phyloP scores from a whole-genome alignment of 2,329 filamentous ascomycete species.

The Uncinocarpus reesii region DNA sequence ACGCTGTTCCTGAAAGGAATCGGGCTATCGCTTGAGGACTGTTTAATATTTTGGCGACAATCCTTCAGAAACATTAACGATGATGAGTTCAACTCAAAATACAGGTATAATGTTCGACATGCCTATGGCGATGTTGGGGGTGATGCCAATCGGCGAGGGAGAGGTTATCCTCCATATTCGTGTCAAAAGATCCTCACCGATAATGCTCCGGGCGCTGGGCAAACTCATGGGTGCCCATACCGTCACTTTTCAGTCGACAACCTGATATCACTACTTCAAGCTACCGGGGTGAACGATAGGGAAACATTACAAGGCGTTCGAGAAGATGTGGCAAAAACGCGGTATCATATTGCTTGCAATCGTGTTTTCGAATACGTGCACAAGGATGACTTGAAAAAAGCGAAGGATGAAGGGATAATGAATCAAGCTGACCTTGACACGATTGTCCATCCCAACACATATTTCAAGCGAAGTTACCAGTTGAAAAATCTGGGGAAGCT shows the following conservation, averaged over 20 bases:
- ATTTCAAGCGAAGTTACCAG: constrained; percentile 89
- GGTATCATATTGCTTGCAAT: constrained; percentile 94
- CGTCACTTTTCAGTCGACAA: constrained; percentile 86
- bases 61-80: constrained; percentile 80
- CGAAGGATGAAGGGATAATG: constrained; percentile 64
- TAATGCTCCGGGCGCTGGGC: constrained; percentile 72
- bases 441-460: constrained; percentile 94
- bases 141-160: constrained; percentile 73
- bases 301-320: constrained; percentile 68
- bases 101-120: constrained; percentile 95
- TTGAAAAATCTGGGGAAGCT: constrained; percentile 64
- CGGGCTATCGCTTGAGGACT: constrained; percentile 83
- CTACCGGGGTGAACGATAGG: constrained; percentile 67
- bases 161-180: constrained; percentile 81
- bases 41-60: constrained; percentile 80
- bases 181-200: constrained; percentile 94
- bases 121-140: constrained; percentile 89
- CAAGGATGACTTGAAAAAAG: constrained; percentile 64
- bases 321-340: constrained; percentile 78
- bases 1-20: constrained; percentile 94
- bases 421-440: constrained; percentile 73
- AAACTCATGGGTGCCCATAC: constrained; percentile 94
- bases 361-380: constrained; percentile 85
- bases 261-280: constrained; percentile 62
- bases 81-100: constrained; percentile 94